Base-by-base conservation (phyloP, 306 rosid species). In the Clitoria ternatea region DNA sequence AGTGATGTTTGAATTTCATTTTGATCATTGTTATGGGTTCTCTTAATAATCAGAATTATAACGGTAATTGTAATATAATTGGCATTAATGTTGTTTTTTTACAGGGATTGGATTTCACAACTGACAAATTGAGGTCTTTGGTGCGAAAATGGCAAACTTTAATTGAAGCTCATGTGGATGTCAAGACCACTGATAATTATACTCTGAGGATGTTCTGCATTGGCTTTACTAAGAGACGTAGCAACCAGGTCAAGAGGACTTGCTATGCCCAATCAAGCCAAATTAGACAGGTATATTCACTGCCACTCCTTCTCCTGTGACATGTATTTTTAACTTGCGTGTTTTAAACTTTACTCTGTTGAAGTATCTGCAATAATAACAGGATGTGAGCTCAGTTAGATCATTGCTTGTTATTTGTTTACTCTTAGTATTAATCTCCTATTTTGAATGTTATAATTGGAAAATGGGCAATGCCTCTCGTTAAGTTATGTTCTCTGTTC, bases 101-200 rank as follows among this genome's bases (percentile, higher is more conserved):
- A 0, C 70, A 91, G 99, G 99, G 99, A 2, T 91, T 91, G 97
- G 80, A 89, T 32, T 94, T 94, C 37, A 94, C 97, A 0, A 94
- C 96, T 0, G 99, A 94, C 82, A 94, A 94, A 85, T 61, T 94
- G 80, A 85, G 99, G 77, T 94, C 99, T 1, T 76, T 94, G 83
- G 97, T 94, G 12, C 61, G 90, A 1, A 94, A 89, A 57, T 94
- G 96, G 96, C 97, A 94, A 75, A 89, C 99, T 2, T 72, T 94
- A 19, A 94, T 94, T 7, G 99, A 94, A 79, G 95, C 99, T 50
- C 97, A 90, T 29, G 97, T 88, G 1, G 99, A 94, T 80, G 99
- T 94, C 17, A 94, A 94, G 84, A 91, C 99, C 55, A 90, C 97
- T 0, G 97, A 94, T 52, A 89, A 65, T 32, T 91, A 84, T 64